These are phyloP conservation scores for Breynia disticha DNA, from an alignment of 441 rosid genomes.

Conservation along the genomic window DNA sequence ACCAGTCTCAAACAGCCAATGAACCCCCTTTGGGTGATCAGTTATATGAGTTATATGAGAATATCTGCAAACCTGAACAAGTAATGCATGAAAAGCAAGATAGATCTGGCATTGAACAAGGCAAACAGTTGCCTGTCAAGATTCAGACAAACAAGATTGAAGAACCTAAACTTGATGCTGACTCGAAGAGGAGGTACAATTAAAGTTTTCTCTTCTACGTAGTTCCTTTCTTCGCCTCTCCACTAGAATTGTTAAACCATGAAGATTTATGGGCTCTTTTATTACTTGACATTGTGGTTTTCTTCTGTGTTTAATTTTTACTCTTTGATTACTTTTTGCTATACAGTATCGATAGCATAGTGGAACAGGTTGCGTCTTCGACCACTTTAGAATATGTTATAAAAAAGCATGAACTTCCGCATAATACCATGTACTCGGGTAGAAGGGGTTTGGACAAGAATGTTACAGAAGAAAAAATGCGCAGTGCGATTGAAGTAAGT, in stretches of 20 bases:
- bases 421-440: constrained; percentile 39
- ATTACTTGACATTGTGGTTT: constrained; percentile 6
- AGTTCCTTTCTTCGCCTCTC: background rate
- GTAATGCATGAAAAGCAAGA: constrained; percentile 25
- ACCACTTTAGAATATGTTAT: constrained; percentile 42
- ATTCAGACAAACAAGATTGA: constrained; percentile 26
- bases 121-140: constrained; percentile 18
- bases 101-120: constrained; percentile 19
- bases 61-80: constrained; percentile 21
- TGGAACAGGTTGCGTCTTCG: constrained; percentile 48
- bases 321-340: constrained; percentile 15
- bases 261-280: background rate
- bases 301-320: constrained; percentile 3
- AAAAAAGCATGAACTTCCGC: constrained; percentile 40
- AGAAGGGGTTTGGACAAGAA: constrained; percentile 48
- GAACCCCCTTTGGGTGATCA: constrained; percentile 34
- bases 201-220: constrained; percentile 1
- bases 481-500: constrained; percentile 69
- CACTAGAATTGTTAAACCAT: background rate
- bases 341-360: constrained; percentile 44
- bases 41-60: too few relatives aligned
- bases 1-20: constrained; percentile 23
- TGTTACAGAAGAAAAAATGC: constrained; percentile 74
- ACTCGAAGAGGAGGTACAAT: constrained; percentile 54
- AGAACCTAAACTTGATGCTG: constrained; percentile 45